A percentile compares a stretch with the other conserved stretches of the same genome.
Evolutionary conservation across 306 rosid species (phyloP).

Genomic region (Lablab purpureus): DNA sequence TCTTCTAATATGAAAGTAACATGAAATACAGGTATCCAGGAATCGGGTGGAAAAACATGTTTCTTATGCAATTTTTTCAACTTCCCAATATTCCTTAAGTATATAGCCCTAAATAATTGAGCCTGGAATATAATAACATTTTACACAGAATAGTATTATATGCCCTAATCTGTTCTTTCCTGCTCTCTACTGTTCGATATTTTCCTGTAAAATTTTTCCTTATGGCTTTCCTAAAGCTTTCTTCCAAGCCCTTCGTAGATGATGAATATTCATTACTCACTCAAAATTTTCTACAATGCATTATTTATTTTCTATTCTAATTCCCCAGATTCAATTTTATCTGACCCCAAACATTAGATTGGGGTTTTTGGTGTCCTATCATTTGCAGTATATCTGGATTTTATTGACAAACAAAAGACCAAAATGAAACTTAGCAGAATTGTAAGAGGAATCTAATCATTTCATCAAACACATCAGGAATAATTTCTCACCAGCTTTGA

Average conservation of each 20-base stretch:
- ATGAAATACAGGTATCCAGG: conserved; percentile 1
- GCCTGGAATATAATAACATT: conserved; percentile 15
- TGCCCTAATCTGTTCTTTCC: neutral
- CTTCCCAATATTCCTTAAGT: conserved; percentile 10
- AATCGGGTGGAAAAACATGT: conserved; percentile 3
- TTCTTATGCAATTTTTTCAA: neutral
- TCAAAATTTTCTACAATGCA: neutral
- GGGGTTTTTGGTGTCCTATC: neutral
- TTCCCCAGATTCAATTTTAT: conserved; percentile 3
- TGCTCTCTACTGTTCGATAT: neutral
- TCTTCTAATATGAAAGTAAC: conserved; percentile 7
- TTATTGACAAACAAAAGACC: conserved; percentile 21
- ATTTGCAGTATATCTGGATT: neutral
- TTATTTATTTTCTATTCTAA: conserved; percentile 8
- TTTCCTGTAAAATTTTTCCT: no score
- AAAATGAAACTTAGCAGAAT: neutral
- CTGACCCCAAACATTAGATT: neutral
- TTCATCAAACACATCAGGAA: neutral
- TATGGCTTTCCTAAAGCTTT: conserved; percentile 30
- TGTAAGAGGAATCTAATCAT: neutral
- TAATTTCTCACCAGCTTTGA: conserved; percentile 10
- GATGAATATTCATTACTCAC: neutral
- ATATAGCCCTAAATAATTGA: conserved; percentile 12
- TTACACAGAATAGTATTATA: neutral
- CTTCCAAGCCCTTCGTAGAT: conserved; percentile 9